These are phyloP conservation scores for Schizochytrium sp. DNA, from an alignment of 108 stramenopile genomes.

Conservation along the genomic window DNA sequence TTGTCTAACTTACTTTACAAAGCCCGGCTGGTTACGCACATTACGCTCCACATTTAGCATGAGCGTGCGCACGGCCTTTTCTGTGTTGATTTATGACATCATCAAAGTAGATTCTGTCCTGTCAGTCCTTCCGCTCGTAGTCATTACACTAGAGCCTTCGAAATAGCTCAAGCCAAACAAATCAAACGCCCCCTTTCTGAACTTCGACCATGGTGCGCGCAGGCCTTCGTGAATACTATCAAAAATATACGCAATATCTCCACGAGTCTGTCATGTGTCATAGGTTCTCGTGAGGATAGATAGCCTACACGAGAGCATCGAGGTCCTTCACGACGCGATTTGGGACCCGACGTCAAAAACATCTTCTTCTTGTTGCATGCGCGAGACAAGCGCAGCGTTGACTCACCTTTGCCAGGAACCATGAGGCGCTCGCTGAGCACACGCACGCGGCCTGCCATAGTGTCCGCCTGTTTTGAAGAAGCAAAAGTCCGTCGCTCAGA, in stretches of 20 bases:
- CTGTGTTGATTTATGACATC: not conserved
- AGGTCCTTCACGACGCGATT: not conserved
- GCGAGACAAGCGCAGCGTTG: not conserved
- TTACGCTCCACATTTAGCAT: slow-evolving; percentile 56
- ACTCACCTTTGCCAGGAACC: slow-evolving; percentile 51
- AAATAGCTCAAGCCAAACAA: no score
- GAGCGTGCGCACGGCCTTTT: slow-evolving; percentile 41
- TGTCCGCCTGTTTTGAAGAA: no score
- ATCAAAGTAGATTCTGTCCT: not conserved
- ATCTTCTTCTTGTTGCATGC: not conserved
- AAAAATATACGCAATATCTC: no score
- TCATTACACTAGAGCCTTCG: no score
- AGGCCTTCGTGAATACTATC: no score
- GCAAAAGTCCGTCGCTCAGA: no score
- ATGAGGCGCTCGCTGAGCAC: slow-evolving; percentile 60
- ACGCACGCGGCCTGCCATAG: slow-evolving; percentile 58
- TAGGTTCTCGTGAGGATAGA: no score
- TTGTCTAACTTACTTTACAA: slow-evolving; percentile 32
- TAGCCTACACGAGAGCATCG: not conserved
- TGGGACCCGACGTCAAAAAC: not conserved
- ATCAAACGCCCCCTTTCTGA: no score
- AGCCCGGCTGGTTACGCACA: slow-evolving; percentile 52
- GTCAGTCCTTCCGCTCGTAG: no score
- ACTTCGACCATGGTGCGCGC: no score
- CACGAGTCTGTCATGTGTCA: no score